A percentile compares a stretch with the other conserved stretches of the same genome.
These are phyloP conservation scores for Backusella macrospora DNA, from an alignment of 192 early-diverging fungal species.

Conservation along the genomic window DNA sequence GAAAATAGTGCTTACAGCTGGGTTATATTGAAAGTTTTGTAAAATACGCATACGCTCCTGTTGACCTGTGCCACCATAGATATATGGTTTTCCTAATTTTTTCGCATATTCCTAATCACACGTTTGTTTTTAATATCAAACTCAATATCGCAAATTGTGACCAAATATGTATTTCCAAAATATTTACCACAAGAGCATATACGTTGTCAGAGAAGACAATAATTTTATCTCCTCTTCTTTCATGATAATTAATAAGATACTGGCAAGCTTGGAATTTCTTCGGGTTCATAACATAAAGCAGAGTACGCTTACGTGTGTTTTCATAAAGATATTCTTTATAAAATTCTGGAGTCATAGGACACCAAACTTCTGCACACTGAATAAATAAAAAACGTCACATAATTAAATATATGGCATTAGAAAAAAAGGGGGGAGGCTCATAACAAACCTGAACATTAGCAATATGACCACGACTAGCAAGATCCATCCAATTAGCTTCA, in stretches of 20 bases:
- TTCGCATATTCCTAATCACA: slow-evolving; percentile 68
- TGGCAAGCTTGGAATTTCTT: slow-evolving; percentile 98
- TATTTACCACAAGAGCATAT: slow-evolving; percentile 79
- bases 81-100: slow-evolving; percentile 80
- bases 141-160: slow-evolving; percentile 10
- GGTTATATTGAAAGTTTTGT: slow-evolving; percentile 93
- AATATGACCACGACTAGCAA: slow-evolving; percentile 96
- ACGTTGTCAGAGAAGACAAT: slow-evolving; percentile 99
- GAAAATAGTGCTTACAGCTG: slow-evolving; percentile 87
- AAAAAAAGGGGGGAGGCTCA: no score
- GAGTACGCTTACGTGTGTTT: slow-evolving; percentile 76
- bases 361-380: slow-evolving; percentile 97
- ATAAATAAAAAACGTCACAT: slow-evolving; percentile 6
- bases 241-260: slow-evolving; percentile 94
- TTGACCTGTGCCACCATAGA: slow-evolving; percentile 89
- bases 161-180: background rate
- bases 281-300: slow-evolving; percentile 96
- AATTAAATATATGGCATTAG: slow-evolving; percentile 25
- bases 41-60: slow-evolving; percentile 91
- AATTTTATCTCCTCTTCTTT: slow-evolving; percentile 93
- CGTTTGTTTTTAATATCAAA: no score
- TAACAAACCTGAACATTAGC: slow-evolving; percentile 81
- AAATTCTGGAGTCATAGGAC: slow-evolving; percentile 95
- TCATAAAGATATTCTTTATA: slow-evolving; percentile 91
- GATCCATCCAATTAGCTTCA: slow-evolving; percentile 99